Evolutionary conservation across 306 rosid species (phyloP), one percentile per base, ranked within the genome.

Genomic region (Vigna mungo): DNA sequence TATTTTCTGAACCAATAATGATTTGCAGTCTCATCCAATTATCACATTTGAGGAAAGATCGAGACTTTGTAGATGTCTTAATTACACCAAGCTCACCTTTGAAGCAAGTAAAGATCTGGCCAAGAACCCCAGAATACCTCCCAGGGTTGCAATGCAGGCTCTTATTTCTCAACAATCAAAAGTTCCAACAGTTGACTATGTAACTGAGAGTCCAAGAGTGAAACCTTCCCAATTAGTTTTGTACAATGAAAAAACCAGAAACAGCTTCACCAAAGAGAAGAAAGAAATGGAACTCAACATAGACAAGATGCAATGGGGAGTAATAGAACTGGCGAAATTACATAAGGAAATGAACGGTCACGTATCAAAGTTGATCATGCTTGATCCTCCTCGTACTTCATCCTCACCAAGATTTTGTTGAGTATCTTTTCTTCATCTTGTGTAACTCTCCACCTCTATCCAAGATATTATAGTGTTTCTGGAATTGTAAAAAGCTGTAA

Each of bases 101-200:
- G 98, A 84, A 83, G 85, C 86, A 1, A 86, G 93, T 68, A 93
- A 88, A 72, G 96, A 90, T 62, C 84, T 94, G 4, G 96, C 98
- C 25, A 90, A 91, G 83, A 94, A 86, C 72, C 98, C 89, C 1
- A 88, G 88, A 86, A 90, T 91, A 80, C 97, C 97, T 66, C 97
- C 98, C 32, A 79, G 85, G 82, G 62, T 87, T 52, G 87, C 98
- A 5, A 79, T 94, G 74, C 85, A 91, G 65, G 98, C 98, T 49
- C 89, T 93, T 7, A 85, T 93, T 41, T 84, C 89, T 69, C 90
- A 93, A 48, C 88, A 85, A 81, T 23, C 88, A 10, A 86, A 83
- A 60, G 72, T 68, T 39, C 20, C 83, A 51, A 75, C 81, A 32
- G 64, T 27, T 14, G 82, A 83, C 7, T 70, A 55, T 41, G 88